Percentiles rank a stretch among this genome's conserved stretches.
Evolutionary conservation across 345 rosid genomes (phyloP).

Genomic region (Lumnitzera littorea): DNA sequence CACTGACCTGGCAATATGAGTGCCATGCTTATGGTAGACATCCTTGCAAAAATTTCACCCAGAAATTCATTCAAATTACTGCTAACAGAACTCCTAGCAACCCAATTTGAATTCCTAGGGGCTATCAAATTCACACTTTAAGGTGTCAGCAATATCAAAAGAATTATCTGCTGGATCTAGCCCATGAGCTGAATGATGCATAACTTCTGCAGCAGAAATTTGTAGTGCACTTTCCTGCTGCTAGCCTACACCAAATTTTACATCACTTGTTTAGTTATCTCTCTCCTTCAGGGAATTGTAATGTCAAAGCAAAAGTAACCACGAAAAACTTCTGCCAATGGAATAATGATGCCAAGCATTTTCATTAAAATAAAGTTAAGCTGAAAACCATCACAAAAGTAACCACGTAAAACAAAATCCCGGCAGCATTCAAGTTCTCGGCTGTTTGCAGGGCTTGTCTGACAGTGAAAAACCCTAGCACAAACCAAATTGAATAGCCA

Average conservation of each 20-base stretch:
- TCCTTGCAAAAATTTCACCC: constrained; percentile 89
- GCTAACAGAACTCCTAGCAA: constrained; percentile 90
- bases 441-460: constrained; percentile 67
- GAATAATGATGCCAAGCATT: constrained; percentile 80
- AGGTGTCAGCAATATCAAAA: constrained; percentile 61
- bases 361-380: constrained; percentile 77
- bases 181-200: constrained; percentile 93
- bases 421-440: constrained; percentile 76
- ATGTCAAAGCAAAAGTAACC: constrained; percentile 62
- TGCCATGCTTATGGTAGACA: constrained; percentile 99
- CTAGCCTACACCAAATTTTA: constrained; percentile 65
- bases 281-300: constrained; percentile 77
- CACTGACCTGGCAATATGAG: constrained; percentile 91
- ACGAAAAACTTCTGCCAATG: constrained; percentile 87
- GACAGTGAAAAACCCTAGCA: constrained; percentile 86
- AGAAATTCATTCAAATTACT: constrained; percentile 77
- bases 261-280: constrained; percentile 29
- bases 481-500: constrained; percentile 89
- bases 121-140: constrained; percentile 91
- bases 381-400: constrained; percentile 83
- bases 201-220: constrained; percentile 71
- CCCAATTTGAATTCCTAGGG: constrained; percentile 92
- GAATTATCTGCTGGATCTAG: constrained; percentile 85
- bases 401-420: constrained; percentile 88
- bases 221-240: constrained; percentile 67